Conservation (phyloP, 805 yeast species). For the Wickerhamiella alocasiicola region DNA sequence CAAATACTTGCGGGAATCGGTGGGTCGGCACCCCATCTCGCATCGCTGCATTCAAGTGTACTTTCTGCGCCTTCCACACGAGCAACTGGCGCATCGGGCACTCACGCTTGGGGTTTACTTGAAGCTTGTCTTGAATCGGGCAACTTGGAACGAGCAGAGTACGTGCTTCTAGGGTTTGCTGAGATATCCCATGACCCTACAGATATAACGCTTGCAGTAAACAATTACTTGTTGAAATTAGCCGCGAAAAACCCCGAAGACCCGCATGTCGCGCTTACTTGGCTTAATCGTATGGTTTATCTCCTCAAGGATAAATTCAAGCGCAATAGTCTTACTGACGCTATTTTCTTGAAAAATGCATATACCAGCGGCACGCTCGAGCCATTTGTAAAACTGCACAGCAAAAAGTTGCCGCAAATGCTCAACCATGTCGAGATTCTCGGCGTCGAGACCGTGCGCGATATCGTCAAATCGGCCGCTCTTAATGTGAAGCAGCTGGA, state of each 20-base stretch:
- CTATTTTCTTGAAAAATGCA: conserved; percentile 44
- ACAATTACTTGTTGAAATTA: conserved; percentile 42
- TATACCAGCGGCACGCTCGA: conserved; percentile 19
- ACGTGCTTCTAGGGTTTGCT: conserved; percentile 50
- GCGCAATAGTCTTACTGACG: conserved; percentile 46
- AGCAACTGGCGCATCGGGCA: no score
- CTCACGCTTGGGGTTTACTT: conserved; percentile 59
- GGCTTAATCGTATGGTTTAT: conserved; percentile 28
- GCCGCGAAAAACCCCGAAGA: conserved; percentile 32
- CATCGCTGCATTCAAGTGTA: no score
- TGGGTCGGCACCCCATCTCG: no score
- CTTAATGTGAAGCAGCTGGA: conserved; percentile 19
- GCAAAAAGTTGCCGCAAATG: conserved; percentile 23
- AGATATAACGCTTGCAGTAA: conserved; percentile 52
- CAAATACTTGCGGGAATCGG: no score
- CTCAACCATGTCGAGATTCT: conserved; percentile 41
- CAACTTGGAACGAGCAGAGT: conserved; percentile 57
- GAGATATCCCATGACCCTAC: conserved; percentile 33
- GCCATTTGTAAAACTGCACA: conserved; percentile 19
- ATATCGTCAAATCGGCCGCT: conserved; percentile 25
- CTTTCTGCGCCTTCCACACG: no score
- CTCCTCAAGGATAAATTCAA: conserved; percentile 25
- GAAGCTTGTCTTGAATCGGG: conserved; percentile 64
- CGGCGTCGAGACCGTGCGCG: conserved; percentile 35
- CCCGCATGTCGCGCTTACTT: conserved; percentile 34